Conservation (phyloP, 2,329 filamentous ascomycete genomes). For the Colletotrichum lentis region DNA sequence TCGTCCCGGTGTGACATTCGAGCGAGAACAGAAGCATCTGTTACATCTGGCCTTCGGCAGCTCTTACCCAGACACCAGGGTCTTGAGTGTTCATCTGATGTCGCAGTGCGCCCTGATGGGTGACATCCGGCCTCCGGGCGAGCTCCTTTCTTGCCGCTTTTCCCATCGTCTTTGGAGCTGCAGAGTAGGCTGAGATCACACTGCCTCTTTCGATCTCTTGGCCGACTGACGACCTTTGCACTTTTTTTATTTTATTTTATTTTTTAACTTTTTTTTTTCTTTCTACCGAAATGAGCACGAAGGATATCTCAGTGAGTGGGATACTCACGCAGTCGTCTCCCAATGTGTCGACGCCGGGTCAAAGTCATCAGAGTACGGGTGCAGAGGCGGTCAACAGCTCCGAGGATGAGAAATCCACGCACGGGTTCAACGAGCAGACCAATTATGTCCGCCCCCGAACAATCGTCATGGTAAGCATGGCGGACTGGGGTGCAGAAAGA, state of each 20-base stretch:
- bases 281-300: not conserved
- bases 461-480: conserved; percentile 59
- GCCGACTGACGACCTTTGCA: not conserved
- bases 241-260: no score
- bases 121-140: conserved; percentile 4
- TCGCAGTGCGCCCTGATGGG: conserved; percentile 15
- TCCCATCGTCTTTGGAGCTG: not conserved
- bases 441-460: conserved; percentile 61
- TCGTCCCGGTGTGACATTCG: not conserved
- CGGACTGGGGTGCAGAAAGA: rapidly evolving
- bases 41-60: conserved; percentile 18
- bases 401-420: conserved; percentile 38
- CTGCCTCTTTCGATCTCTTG: not conserved
- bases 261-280: no score
- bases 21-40: conserved; percentile 7
- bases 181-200: not conserved
- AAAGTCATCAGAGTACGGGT: conserved; percentile 28
- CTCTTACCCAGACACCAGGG: not conserved
- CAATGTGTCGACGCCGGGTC: not conserved
- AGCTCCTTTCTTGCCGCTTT: not conserved
- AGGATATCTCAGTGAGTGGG: conserved; percentile 2
- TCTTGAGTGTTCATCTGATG: not conserved
- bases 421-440: conserved; percentile 63
- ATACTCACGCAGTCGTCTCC: not conserved
- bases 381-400: conserved; percentile 33